Conservation (phyloP, 805 yeast species). For the Hanseniaspora lachancei region DNA sequence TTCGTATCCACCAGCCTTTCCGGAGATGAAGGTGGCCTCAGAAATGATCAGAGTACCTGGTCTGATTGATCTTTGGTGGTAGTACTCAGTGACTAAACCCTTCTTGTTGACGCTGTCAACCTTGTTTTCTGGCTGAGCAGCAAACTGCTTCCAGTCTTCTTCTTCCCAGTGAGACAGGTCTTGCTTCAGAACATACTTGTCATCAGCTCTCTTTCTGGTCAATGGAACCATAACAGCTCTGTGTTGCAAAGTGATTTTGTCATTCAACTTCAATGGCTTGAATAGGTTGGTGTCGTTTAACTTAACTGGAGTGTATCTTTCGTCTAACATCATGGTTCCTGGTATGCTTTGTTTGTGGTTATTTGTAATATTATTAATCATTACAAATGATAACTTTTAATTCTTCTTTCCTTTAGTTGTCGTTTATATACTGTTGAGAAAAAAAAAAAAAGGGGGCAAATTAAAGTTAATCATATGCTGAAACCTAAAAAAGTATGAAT, state of each 20-base stretch:
- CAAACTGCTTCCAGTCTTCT: slow-evolving; percentile 2
- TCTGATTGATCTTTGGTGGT: slow-evolving; percentile 39
- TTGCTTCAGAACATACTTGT: slow-evolving; percentile 12
- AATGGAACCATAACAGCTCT: slow-evolving; percentile 35
- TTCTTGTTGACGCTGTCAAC: slow-evolving; percentile 28
- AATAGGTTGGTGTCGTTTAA: slow-evolving; percentile 30
- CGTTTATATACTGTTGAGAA: too few relatives aligned
- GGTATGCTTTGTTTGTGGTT: background rate
- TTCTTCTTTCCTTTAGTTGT: too few relatives aligned
- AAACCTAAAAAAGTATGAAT: too few relatives aligned
- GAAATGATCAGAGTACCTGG: slow-evolving; percentile 49
- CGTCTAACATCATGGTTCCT: slow-evolving; percentile 4
- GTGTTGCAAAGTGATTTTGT: slow-evolving; percentile 24
- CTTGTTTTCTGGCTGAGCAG: slow-evolving; percentile 20
- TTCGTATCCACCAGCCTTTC: slow-evolving; percentile 32
- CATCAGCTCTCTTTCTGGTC: slow-evolving; percentile 32
- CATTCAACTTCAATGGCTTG: slow-evolving; percentile 35
- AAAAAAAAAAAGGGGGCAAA: too few relatives aligned
- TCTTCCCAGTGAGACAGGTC: background rate
- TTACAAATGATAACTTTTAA: too few relatives aligned
- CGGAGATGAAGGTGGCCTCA: slow-evolving; percentile 45
- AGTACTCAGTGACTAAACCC: slow-evolving; percentile 40
- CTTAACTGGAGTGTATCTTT: slow-evolving; percentile 18
- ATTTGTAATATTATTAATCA: too few relatives aligned
- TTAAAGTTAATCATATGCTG: too few relatives aligned